A percentile compares a stretch with the other conserved stretches of the same genome.
Conservation (phyloP, 345 rosid species). For the Acer saccharum region DNA sequence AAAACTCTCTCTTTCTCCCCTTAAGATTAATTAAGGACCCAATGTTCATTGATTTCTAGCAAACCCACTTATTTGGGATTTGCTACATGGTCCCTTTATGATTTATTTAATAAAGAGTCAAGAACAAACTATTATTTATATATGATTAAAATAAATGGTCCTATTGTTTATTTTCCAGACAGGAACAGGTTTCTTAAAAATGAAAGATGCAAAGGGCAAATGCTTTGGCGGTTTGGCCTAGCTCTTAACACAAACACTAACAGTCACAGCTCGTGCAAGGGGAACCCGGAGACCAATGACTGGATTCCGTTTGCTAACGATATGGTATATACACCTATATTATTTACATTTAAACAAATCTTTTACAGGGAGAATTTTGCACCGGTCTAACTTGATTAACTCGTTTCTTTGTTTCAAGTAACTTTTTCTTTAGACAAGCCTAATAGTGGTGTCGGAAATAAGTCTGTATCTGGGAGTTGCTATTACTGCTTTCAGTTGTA, state of each 20-base stretch:
- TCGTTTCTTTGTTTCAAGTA: conserved; percentile 32
- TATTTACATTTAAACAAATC: background rate
- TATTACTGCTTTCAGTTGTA: no score
- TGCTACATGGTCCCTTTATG: background rate
- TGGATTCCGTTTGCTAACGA: conserved; percentile 57
- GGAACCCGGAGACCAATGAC: conserved; percentile 76
- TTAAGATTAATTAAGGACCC: background rate
- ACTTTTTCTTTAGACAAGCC: conserved; percentile 55
- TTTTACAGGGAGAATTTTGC: background rate
- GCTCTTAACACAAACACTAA: conserved; percentile 26
- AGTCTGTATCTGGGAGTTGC: background rate
- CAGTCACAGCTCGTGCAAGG: conserved; percentile 48
- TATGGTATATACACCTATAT: conserved; percentile 24
- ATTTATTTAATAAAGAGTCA: background rate
- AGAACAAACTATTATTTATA: background rate
- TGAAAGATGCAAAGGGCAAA: conserved; percentile 34
- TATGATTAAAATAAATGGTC: background rate
- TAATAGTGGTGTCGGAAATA: conserved; percentile 21
- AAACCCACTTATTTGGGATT: background rate
- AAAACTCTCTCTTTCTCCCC: no score
- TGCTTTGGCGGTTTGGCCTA: conserved; percentile 40
- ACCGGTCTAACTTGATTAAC: background rate
- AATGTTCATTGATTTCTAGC: background rate
- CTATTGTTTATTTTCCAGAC: conserved; percentile 39
- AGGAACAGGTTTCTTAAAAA: conserved; percentile 67